Conservation (phyloP, 495 filamentous ascomycete genomes). For the Stereocaulon alpinum region DNA sequence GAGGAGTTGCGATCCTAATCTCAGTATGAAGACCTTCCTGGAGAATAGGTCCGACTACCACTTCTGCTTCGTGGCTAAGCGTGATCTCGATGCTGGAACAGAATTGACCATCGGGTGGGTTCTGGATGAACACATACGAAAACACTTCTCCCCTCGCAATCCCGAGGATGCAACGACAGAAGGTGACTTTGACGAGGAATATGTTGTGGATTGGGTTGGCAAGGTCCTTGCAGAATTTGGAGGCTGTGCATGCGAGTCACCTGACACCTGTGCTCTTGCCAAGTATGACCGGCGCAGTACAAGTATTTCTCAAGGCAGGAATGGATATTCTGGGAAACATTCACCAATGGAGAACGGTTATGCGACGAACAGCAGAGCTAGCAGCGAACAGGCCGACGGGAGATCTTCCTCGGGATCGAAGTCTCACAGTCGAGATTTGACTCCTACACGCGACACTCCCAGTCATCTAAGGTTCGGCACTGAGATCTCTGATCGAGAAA, state of each 20-base stretch:
- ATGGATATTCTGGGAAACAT: conserved; percentile 38
- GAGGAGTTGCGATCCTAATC: conserved; percentile 80
- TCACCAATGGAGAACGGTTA: conserved; percentile 61
- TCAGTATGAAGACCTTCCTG: conserved; percentile 69
- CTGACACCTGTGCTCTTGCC: conserved; percentile 54
- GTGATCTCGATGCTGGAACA: conserved; percentile 51
- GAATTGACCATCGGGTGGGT: conserved; percentile 64
- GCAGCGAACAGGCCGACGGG: conserved; percentile 46
- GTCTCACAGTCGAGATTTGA: conserved; percentile 71
- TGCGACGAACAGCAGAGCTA: conserved; percentile 66
- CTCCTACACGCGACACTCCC: conserved; percentile 43
- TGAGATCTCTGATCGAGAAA: conserved; percentile 76
- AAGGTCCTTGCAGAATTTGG: conserved; percentile 75
- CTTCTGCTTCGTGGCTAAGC: conserved; percentile 78
- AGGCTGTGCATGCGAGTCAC: conserved; percentile 70
- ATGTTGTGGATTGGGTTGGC: conserved; percentile 48
- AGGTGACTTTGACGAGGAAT: conserved; percentile 36
- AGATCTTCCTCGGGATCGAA: conserved; percentile 71
- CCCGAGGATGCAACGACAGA: conserved; percentile 41
- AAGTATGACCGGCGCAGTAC: conserved; percentile 61
- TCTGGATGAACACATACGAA: conserved; percentile 39
- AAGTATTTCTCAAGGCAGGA: conserved; percentile 46
- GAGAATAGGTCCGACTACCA: conserved; percentile 66
- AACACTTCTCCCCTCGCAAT: conserved; percentile 23
- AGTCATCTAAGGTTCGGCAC: conserved; percentile 40